A percentile compares a stretch with the other conserved stretches of the same genome.
These are phyloP conservation scores for Magnolia sinica DNA, from an alignment of 164 flowering plant species.

Conservation along the genomic window DNA sequence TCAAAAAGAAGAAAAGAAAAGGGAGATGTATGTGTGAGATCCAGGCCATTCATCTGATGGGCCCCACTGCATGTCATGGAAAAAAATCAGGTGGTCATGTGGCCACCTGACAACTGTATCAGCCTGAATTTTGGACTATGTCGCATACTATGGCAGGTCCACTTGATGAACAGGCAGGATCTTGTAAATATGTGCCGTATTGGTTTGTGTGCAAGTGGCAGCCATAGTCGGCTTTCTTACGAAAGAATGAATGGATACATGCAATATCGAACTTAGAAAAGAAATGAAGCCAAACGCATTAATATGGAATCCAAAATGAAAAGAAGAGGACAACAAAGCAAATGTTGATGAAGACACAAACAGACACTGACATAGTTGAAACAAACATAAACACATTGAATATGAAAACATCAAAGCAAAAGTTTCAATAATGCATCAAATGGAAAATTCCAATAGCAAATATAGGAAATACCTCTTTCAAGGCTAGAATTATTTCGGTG, in stretches of 20 bases:
- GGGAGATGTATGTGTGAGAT: not conserved
- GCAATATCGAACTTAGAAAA: not conserved
- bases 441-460: not conserved
- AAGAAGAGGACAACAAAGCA: not conserved
- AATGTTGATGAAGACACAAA: not conserved
- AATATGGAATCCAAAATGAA: not conserved
- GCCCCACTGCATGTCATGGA: not conserved
- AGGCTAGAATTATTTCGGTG: constrained; percentile 86
- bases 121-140: too few species aligned
- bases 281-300: not conserved
- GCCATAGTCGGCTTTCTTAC: too few species aligned
- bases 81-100: too few species aligned
- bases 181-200: too few species aligned
- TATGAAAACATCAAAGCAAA: not conserved
- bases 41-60: not conserved
- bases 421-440: not conserved
- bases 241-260: not conserved
- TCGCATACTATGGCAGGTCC: too few species aligned
- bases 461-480: constrained; percentile 74
- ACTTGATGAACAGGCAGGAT: too few species aligned
- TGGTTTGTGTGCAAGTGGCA: too few species aligned
- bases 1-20: not conserved
- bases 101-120: too few species aligned
- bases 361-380: not conserved
- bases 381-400: not conserved